phyloP scores from a whole-genome alignment of 805 yeast species.

The Starmerella apis region DNA sequence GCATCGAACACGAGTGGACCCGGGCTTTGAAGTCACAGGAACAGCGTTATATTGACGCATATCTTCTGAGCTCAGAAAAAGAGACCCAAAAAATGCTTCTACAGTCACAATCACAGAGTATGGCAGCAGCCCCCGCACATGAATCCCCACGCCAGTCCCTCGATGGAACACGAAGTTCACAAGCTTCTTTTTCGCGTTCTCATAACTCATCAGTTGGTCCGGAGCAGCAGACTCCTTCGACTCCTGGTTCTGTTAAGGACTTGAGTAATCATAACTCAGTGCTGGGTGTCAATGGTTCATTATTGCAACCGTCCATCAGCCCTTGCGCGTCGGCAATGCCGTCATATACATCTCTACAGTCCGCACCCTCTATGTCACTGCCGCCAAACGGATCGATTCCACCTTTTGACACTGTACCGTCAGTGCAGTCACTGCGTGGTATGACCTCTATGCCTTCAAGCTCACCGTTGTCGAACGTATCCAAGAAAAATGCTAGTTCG shows the following conservation, averaged over 20 bases:
- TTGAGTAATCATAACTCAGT: neutral
- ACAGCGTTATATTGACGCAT: constrained; percentile 31
- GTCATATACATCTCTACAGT: neutral
- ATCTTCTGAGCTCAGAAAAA: constrained; percentile 14
- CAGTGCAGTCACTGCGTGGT: neutral
- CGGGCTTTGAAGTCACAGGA: constrained; percentile 32
- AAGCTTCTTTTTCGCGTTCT: neutral
- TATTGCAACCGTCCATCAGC: neutral
- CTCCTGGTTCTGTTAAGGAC: constrained; percentile 2
- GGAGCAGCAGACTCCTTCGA: neutral
- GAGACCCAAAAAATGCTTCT: neutral
- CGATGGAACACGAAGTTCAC: neutral
- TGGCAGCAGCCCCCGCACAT: neutral
- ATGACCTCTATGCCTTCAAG: neutral
- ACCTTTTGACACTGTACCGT: neutral
- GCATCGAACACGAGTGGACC: constrained; percentile 32
- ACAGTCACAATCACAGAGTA: neutral
- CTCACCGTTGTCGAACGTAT: neutral
- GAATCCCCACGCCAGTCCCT: neutral
- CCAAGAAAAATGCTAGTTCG: neutral
- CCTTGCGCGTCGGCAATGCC: constrained; percentile 1
- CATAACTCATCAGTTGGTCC: neutral
- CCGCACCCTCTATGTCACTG: constrained; percentile 1
- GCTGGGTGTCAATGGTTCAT: neutral
- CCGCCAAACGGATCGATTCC: neutral